Base-by-base conservation (phyloP, 2,329 filamentous ascomycete species). In the Fusarium agapanthi region DNA sequence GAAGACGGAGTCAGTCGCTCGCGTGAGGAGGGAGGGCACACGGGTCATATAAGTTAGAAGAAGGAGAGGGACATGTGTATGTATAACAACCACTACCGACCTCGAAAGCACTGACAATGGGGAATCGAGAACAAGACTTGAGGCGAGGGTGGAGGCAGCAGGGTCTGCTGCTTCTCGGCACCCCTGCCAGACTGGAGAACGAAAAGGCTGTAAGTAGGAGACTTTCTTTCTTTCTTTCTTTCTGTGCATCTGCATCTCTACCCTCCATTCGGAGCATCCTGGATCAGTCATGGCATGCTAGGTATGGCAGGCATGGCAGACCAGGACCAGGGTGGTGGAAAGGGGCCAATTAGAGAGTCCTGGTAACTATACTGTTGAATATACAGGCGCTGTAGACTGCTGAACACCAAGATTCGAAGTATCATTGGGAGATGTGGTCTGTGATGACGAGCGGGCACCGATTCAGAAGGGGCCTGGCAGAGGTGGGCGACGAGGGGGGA, bases 21-120 rank as follows among this genome's bases (percentile, higher is more conserved):
- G 69, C 65, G 72, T 67, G 70, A 65, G 58, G 69, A 67, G 75
- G 24, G 76, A 75, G 77, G 78, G 77, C 47, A 67, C 48, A 64
- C 59, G 64, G 76, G 66, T 37, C 72, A 80, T 81, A 80, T 77
- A 77, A 80, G 77, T 75, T 77, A 74, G 62, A 45, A 75, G 61
- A 45, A 53, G 58, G 45, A 55, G 59, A 64, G 60, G 69, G 66
- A 76, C 67, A 75, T 67, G 20, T 30, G 44, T 47, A 47, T 40
- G 47, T 58, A 55, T 57, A 41, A 18, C 9, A 37, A 62, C 60
- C 64, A 74, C 68, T 74, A 66, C 67, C 67, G 60, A 58, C 65
- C 55, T 44, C 67, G 30, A 58, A 54, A 63, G 64, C 66, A 65
- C 59, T 65, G 54, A 54, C 56, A 63, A 67, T 63, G 69, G 63